Base-by-base conservation (phyloP, 208 protist genomes). In the Leishmania lainsoni region DNA sequence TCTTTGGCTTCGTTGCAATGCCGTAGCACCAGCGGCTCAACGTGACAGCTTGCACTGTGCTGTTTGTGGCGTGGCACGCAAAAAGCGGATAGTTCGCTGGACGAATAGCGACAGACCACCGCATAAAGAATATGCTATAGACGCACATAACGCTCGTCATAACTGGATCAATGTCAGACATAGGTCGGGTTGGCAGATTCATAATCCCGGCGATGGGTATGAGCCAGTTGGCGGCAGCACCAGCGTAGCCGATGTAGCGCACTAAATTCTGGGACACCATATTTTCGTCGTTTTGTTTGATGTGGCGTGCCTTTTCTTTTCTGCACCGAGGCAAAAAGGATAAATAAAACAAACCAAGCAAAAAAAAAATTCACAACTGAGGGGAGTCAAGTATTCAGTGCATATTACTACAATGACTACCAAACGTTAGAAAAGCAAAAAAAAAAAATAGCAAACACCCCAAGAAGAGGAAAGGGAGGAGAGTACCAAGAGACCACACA, bases 21-120 rank as follows among this genome's bases (percentile, higher is more conserved):
- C 85, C 81, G 48, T 87, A 83, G 14, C 32, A 63, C 79, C 89
- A 92, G 35, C 88, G 87, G 54, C 83, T 51, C 54, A 96, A 69
- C 0, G 94, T 98, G 42, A 79, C 85, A 6, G 85, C 80, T 76
- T 98, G 95, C 6, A 95, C 89, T 0, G 88, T 86, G 69, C 84
- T 91, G 87, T 98, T 98, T 5, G 95, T 96, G 17, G 86, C 75
- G 83, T 98, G 95, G 79, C 95, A 98, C 42, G 91, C 75, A 71
- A 91, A 96, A 0, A 98, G 86, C 5, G 95, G 93, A 70, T 97
- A 98, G 81, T 98, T 98, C 1, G 92, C 91, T 8, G 95, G 95
- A 8, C 88, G 86, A 76, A 98, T 95, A 59, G 93, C 89, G 51
- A 98, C 86, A 3, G 95, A 81, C 95, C 95, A 98, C 20, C 95